Conservation (phyloP, 208 protist species). For the Acanthamoeba rhysodes region DNA sequence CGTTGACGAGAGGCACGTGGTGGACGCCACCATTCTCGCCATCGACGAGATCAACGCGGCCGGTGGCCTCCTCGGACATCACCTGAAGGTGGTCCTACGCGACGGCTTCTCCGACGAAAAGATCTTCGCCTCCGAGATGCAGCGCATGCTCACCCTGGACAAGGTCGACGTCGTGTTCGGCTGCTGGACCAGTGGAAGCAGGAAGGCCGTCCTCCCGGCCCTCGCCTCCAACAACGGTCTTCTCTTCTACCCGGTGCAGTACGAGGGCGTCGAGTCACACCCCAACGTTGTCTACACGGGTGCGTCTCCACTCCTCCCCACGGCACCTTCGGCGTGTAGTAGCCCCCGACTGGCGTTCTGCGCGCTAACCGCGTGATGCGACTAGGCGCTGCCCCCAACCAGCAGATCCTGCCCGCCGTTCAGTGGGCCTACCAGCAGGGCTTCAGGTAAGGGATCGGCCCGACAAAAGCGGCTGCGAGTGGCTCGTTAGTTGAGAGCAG, state of each 20-base stretch:
- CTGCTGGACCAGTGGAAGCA: slow-evolving; percentile 51
- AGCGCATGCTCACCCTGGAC: slow-evolving; percentile 1
- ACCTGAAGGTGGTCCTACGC: background rate
- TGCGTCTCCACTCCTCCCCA: background rate
- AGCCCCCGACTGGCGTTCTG: background rate
- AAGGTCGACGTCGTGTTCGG: slow-evolving; percentile 56
- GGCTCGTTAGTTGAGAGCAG: background rate
- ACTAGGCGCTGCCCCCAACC: slow-evolving; percentile 50
- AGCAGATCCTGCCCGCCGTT: slow-evolving; percentile 52
- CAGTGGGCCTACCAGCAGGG: slow-evolving; percentile 31
- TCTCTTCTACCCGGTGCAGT: slow-evolving; percentile 65
- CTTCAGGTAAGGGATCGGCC: background rate
- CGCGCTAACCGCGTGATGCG: background rate
- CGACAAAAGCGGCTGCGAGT: too few species aligned
- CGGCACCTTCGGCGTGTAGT: background rate
- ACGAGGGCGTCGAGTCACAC: slow-evolving; percentile 25
- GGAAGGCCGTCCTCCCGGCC: slow-evolving; percentile 24
- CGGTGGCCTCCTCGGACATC: background rate
- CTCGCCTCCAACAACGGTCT: slow-evolving; percentile 40
- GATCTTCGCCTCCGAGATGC: slow-evolving; percentile 39
- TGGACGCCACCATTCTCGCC: slow-evolving; percentile 49
- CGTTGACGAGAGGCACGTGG: slow-evolving; percentile 40
- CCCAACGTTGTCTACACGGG: slow-evolving; percentile 61
- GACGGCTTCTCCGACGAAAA: slow-evolving; percentile 50
- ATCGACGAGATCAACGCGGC: slow-evolving; percentile 57